These are phyloP conservation scores for Ceratobasidium sp. DNA, from an alignment of 1,284 basidiomycete genomes.

Conservation along the genomic window DNA sequence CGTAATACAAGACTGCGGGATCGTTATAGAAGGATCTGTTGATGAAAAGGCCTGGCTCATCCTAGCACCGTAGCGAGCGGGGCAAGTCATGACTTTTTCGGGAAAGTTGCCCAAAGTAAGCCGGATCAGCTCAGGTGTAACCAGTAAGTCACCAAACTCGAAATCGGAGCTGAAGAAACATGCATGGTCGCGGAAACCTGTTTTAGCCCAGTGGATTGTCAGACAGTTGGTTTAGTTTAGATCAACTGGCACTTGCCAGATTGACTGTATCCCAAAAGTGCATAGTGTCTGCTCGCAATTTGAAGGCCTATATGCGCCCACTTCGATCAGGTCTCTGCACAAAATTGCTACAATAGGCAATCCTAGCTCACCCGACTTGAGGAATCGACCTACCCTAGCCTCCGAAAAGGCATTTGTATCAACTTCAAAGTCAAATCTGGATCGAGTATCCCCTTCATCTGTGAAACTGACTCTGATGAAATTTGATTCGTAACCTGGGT, in stretches of 20 bases:
- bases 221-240: not conserved
- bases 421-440: constrained; percentile 40
- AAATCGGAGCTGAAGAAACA: constrained; percentile 27
- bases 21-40: constrained; percentile 71
- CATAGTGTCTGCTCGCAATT: constrained; percentile 1
- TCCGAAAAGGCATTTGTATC: constrained; percentile 37
- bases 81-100: constrained; percentile 60
- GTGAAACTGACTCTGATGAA: constrained; percentile 41
- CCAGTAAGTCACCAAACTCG: constrained; percentile 36
- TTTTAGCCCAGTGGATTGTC: not conserved
- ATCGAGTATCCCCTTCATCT: constrained; percentile 37
- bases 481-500: constrained; percentile 36
- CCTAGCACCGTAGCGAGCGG: constrained; percentile 80
- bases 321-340: not conserved
- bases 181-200: constrained; percentile 28
- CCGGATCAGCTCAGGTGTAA: constrained; percentile 66
- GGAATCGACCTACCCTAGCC: constrained; percentile 29
- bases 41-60: constrained; percentile 83
- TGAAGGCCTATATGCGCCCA: not conserved
- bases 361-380: constrained; percentile 28
- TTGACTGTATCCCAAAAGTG: constrained; percentile 27
- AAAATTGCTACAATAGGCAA: not conserved
- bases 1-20: constrained; percentile 51
- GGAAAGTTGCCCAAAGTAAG: constrained; percentile 67
- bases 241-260: not conserved